Evolutionary conservation across 495 filamentous ascomycete species (phyloP).

Genomic region (Aspergillus olivimuriae): DNA sequence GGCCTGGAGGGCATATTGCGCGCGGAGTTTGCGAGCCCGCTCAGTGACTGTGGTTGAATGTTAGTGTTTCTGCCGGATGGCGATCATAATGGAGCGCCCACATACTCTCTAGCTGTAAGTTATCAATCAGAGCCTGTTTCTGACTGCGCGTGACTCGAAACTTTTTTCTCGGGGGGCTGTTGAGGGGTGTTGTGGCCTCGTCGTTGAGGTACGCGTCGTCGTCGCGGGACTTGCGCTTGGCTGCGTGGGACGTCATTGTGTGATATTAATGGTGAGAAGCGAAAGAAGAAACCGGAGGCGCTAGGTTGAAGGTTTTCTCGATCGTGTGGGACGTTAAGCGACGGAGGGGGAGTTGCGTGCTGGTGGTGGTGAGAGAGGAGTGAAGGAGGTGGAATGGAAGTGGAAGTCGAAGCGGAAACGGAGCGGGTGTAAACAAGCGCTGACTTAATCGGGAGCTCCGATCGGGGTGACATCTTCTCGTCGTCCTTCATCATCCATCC

Average conservation of each 20-base stretch:
- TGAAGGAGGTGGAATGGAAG: slow-evolving; percentile 7
- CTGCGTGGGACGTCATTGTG: slow-evolving; percentile 48
- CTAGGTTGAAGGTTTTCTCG: no score
- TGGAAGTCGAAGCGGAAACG: not conserved
- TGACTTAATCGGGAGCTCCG: slow-evolving; percentile 21
- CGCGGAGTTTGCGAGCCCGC: slow-evolving; percentile 81
- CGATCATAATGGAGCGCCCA: not conserved
- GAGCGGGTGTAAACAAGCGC: slow-evolving; percentile 23
- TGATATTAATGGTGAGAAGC: not conserved
- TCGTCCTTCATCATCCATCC: not conserved
- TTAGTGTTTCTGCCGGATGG: slow-evolving; percentile 5
- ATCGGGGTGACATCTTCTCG: slow-evolving; percentile 16
- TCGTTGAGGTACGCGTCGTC: slow-evolving; percentile 25
- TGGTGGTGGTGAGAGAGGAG: slow-evolving; percentile 11
- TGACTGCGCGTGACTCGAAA: slow-evolving; percentile 66
- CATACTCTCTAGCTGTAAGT: slow-evolving; percentile 88
- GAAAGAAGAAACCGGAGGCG: slow-evolving; percentile 8
- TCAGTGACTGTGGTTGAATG: slow-evolving; percentile 63
- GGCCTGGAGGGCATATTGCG: slow-evolving; percentile 83
- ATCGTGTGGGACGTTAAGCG: no score
- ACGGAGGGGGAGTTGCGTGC: not conserved
- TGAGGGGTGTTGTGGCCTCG: slow-evolving; percentile 37
- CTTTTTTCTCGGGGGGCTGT: slow-evolving; percentile 56
- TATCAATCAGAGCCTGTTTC: slow-evolving; percentile 87
- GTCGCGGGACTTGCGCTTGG: slow-evolving; percentile 57